These are phyloP conservation scores for Beauveria rudraprayagi DNA, from an alignment of 2,329 filamentous ascomycete genomes.

Conservation along the genomic window DNA sequence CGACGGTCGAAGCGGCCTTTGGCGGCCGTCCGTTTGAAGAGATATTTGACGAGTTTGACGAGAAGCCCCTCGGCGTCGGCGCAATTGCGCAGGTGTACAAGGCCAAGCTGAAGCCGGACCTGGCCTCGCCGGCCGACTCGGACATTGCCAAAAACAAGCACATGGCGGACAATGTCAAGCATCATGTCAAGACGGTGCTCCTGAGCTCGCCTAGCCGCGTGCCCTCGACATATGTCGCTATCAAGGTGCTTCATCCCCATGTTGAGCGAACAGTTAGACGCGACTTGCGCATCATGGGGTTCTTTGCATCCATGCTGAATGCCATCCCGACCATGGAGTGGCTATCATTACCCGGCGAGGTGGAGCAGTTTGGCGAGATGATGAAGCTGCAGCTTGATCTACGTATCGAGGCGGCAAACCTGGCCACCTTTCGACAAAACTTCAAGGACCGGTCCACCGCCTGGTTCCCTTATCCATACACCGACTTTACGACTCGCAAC, in stretches of 20 bases:
- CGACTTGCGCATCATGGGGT: constrained; percentile 86
- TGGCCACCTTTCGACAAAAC: constrained; percentile 79
- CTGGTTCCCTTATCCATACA: constrained; percentile 95
- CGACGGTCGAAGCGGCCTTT: constrained; percentile 75
- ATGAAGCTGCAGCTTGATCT: constrained; percentile 96
- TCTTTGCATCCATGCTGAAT: constrained; percentile 81
- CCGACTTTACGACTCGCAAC: constrained; percentile 83
- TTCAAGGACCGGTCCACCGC: constrained; percentile 85
- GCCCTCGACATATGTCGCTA: constrained; percentile 84
- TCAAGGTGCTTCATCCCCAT: constrained; percentile 90
- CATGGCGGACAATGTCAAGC: constrained; percentile 61
- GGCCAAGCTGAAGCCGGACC: constrained; percentile 75
- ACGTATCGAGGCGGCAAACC: constrained; percentile 86
- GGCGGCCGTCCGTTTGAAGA: constrained; percentile 72
- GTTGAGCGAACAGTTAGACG: constrained; percentile 86
- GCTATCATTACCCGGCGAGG: constrained; percentile 92
- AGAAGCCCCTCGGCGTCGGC: constrained; percentile 81
- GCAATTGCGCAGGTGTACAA: constrained; percentile 98
- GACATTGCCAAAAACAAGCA: constrained; percentile 37
- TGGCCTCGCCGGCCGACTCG: constrained; percentile 56
- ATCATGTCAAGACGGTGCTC: constrained; percentile 75
- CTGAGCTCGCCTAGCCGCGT: constrained; percentile 81
- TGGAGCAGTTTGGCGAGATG: constrained; percentile 92
- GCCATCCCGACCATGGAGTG: constrained; percentile 90
- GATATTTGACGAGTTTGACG: constrained; percentile 94